Base-by-base conservation (phyloP, 139 green algal genomes). In the Pycnococcus provasolii region DNA sequence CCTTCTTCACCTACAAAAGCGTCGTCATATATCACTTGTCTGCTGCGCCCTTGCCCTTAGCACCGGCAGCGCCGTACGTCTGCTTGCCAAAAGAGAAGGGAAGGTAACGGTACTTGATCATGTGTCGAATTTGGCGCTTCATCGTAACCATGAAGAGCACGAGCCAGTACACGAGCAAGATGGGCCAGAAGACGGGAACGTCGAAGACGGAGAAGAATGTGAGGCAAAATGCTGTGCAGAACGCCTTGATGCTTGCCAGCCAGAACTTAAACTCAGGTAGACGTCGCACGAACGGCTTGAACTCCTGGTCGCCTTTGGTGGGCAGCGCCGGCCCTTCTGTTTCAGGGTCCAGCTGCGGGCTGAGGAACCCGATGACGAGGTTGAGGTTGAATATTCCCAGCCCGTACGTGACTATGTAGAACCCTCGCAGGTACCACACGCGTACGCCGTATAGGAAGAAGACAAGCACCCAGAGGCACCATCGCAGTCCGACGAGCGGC, bases 231-330 rank as follows among this genome's bases (percentile, higher is more conserved):
- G 87, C 94, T 0, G 96, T 71, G 4, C 89, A 42, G 3, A 97
- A 60, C 0, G 87, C 88, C 67, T 90, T 92, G 8, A 83, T 76
- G 15, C 83, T 87, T 1, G 15, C 13, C 15, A 67, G 96, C 94
- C 93, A 99, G 77, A 96, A 96, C 79, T 99, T 99, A 79, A 99
- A 98, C 74, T 99, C 93, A 58, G 91, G 93, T n/a, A 99, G 73
- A 37, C 86, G 68, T 0, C 93, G 75, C 11, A 98, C 89, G 70
- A 99, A 99, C 0, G 94, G 94, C 70, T 89, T 89, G 75, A 96
- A 99, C 78, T 99, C 94, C 42, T 96, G 81, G 53, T 89, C 83
- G n/a, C 67, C 62, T 46, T 90, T 95, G 15, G 82, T 92, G 2
- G 94, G 94, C 73, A 99, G 84, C 52, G 85, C 82, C 7, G 90